Percentiles rank a stretch among this genome's conserved stretches.
These are phyloP conservation scores for Microdochium paspali DNA, from an alignment of 2,329 filamentous ascomycete species.

Conservation along the genomic window DNA sequence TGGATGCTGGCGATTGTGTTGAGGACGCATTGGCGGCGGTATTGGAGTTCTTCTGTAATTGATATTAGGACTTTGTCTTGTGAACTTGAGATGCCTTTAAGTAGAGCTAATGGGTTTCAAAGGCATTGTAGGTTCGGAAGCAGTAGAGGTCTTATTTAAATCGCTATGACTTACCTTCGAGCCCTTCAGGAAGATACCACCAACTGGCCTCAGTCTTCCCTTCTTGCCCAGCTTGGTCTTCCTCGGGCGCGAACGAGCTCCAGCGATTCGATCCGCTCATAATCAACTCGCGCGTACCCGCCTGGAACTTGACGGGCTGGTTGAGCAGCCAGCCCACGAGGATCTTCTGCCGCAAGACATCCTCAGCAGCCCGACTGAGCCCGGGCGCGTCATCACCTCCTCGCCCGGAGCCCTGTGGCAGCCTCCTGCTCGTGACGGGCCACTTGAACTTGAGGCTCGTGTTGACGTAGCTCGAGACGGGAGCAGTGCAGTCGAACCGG, in stretches of 20 bases:
- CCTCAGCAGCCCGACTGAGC: slow-evolving; percentile 43
- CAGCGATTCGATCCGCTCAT: slow-evolving; percentile 54
- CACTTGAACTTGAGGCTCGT: slow-evolving; percentile 42
- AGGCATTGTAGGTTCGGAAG: too few relatives aligned
- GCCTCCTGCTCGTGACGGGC: slow-evolving; percentile 31
- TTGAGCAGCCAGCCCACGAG: slow-evolving; percentile 58
- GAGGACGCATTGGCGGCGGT: slow-evolving; percentile 56
- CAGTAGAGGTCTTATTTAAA: too few relatives aligned
- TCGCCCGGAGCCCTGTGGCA: slow-evolving; percentile 25
- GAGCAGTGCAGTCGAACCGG: slow-evolving; percentile 56
- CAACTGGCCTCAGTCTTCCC: slow-evolving; percentile 39
- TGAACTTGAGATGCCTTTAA: too few relatives aligned
- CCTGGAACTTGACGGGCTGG: slow-evolving; percentile 48
- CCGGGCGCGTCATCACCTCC: slow-evolving; percentile 14
- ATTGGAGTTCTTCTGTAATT: slow-evolving; percentile 57
- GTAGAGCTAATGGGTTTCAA: too few relatives aligned
- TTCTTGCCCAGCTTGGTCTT: slow-evolving; percentile 21
- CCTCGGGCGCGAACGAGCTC: slow-evolving; percentile 29
- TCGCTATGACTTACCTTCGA: slow-evolving; percentile 55
- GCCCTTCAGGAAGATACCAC: slow-evolving; percentile 62
- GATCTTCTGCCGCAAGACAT: slow-evolving; percentile 59
- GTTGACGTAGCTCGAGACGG: slow-evolving; percentile 44
- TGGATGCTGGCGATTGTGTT: slow-evolving; percentile 62
- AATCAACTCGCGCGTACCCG: slow-evolving; percentile 56
- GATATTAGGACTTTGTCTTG: too few relatives aligned